Evolutionary conservation across 1,284 basidiomycete species (phyloP), one percentile per base, ranked within the genome.

Genomic region (Trametes polyzona): DNA sequence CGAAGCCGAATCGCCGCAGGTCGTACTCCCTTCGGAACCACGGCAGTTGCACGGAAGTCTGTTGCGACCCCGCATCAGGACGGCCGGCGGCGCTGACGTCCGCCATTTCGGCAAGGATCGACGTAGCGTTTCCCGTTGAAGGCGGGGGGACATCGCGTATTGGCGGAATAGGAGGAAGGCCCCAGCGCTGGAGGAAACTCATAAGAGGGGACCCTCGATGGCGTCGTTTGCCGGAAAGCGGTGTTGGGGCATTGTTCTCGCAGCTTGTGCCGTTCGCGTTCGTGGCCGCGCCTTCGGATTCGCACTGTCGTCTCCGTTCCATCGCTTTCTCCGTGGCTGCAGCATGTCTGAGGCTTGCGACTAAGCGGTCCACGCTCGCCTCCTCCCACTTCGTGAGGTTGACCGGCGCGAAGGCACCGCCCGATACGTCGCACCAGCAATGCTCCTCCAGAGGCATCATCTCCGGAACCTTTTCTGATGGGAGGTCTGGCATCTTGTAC

Each of bases 351-450:
- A 88, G 68, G 32, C 65, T 63, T 23, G 66, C 67, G 61, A 68
- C 72, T 43, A 84, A 66, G 44, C 74, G 76, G 57, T 78, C 71
- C 30, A 90, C 76, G 65, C 86, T 88, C 53, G 78, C 70, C 56
- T 74, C 71, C 67, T 92, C 90, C 90, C 90, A 92, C 40, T 77
- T 76, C 24, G 86, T 82, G 42, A 86, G 76, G 60, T 92, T 88
- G 72, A 85, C 90, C 8, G 88, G 86, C 58, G 88, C 82, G 66
- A 92, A 92, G 53, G 90, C 75, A 35, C 75, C 72, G 23, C 76
- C 73, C 33, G 81, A 79, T 62, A 89, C 73, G 67, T 92, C 89
- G 65, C 90, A 92, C 90, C 90, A 93, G 67, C 90, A 92, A 40
- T 89, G 83, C 65, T 92, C 90, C 4, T 80, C 76, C 1, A 88